Evolutionary conservation across 305 asterid species (phyloP).

Genomic region (Rubia balearica): DNA sequence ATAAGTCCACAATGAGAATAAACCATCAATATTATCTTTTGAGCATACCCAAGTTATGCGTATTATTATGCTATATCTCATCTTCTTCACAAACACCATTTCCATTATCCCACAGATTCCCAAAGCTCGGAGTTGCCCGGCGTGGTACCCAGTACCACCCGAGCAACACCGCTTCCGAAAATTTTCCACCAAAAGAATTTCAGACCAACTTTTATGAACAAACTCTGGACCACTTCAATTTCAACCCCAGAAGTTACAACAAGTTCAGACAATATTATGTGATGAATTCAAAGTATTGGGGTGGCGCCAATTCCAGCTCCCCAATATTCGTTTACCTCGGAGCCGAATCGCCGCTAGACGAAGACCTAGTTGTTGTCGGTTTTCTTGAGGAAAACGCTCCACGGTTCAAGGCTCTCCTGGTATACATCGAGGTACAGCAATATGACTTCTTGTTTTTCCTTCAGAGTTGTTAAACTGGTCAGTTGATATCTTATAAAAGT

Average conservation of each 20-base stretch:
- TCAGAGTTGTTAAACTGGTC: too few species aligned
- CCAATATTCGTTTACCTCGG: neutral
- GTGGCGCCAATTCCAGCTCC: neutral
- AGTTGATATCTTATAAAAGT: too few species aligned
- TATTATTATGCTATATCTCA: too few species aligned
- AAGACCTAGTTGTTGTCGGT: conserved; percentile 27
- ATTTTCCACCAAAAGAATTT: neutral
- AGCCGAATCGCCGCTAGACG: conserved; percentile 36
- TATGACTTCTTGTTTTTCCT: too few species aligned
- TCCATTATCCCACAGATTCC: too few species aligned
- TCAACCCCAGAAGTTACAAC: neutral
- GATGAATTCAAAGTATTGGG: neutral
- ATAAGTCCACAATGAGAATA: too few species aligned
- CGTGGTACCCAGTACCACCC: too few species aligned
- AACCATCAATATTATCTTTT: too few species aligned
- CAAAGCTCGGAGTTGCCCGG: too few species aligned
- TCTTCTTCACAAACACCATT: too few species aligned
- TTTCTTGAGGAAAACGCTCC: conserved; percentile 54
- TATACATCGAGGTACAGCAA: conserved; percentile 45
- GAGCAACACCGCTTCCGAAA: neutral
- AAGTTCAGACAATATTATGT: neutral
- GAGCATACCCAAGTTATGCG: too few species aligned
- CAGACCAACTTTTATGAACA: neutral
- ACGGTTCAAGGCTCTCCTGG: conserved; percentile 49
- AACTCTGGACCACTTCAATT: neutral